Conservation (phyloP, 306 rosid genomes). For the Betula pendula region DNA sequence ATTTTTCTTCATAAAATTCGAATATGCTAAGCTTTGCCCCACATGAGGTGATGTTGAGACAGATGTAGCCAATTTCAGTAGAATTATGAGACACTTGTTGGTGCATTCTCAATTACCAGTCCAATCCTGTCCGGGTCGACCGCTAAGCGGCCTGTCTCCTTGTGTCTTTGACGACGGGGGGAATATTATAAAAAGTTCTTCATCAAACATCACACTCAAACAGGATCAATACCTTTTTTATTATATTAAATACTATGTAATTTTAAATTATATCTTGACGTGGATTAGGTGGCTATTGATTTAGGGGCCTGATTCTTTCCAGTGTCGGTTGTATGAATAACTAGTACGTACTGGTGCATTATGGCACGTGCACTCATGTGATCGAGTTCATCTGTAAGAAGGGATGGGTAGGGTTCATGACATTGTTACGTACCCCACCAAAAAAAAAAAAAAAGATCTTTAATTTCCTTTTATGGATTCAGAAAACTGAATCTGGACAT, state of each 20-base stretch:
- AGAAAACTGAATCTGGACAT: not conserved
- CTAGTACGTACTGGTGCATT: no score
- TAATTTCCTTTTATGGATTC: not conserved
- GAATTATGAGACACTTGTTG: not conserved
- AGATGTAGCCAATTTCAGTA: not conserved
- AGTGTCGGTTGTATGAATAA: not conserved
- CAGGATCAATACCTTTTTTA: no score
- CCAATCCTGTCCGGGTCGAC: not conserved
- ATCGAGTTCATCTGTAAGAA: not conserved
- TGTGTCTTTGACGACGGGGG: not conserved
- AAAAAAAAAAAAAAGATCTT: not conserved
- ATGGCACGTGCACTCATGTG: conserved; percentile 2
- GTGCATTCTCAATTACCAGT: not conserved
- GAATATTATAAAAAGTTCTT: not conserved
- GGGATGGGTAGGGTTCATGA: not conserved
- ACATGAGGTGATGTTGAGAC: not conserved
- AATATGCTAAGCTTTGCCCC: not conserved
- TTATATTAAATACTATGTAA: no score
- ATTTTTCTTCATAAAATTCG: no score
- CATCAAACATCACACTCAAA: not conserved
- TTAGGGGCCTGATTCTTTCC: not conserved
- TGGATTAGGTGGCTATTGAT: not conserved
- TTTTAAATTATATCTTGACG: not conserved
- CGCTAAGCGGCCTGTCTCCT: not conserved
- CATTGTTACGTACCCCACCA: not conserved